Conservation (phyloP, 306 rosid species). For the Ammopiptanthus mongolicus region DNA sequence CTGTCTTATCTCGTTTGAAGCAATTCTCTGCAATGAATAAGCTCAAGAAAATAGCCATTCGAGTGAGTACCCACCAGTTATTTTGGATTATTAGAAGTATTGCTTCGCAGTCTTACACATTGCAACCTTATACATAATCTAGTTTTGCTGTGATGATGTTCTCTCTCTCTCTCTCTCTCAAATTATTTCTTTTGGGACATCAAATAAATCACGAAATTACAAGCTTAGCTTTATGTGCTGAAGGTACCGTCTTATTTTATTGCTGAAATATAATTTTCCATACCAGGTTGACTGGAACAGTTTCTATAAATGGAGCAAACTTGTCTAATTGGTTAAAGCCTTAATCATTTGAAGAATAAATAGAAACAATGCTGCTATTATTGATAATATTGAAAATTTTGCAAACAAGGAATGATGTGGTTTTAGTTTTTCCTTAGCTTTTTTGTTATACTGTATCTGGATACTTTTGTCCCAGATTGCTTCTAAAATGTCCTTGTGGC, state of each 20-base stretch:
- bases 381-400: background rate
- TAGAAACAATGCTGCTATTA: background rate
- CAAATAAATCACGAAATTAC: background rate
- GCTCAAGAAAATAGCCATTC: constrained; percentile 82
- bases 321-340: background rate
- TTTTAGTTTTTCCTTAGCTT: background rate
- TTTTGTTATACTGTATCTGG: background rate
- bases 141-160: background rate
- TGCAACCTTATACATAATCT: background rate
- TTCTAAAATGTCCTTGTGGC: background rate
- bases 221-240: background rate
- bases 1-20: constrained; percentile 86
- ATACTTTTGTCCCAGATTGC: background rate
- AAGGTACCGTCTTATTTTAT: background rate
- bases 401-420: background rate
- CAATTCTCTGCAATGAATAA: constrained; percentile 93
- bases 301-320: background rate
- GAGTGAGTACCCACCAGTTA: constrained; percentile 56
- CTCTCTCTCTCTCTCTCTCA: background rate
- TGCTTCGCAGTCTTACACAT: background rate
- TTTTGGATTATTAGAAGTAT: constrained; percentile 6
- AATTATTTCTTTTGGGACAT: background rate
- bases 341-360: background rate
- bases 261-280: constrained; percentile 6
- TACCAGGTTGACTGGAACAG: background rate